Conservation (phyloP, 2,329 filamentous ascomycete genomes). For the Fusarium acutatum region DNA sequence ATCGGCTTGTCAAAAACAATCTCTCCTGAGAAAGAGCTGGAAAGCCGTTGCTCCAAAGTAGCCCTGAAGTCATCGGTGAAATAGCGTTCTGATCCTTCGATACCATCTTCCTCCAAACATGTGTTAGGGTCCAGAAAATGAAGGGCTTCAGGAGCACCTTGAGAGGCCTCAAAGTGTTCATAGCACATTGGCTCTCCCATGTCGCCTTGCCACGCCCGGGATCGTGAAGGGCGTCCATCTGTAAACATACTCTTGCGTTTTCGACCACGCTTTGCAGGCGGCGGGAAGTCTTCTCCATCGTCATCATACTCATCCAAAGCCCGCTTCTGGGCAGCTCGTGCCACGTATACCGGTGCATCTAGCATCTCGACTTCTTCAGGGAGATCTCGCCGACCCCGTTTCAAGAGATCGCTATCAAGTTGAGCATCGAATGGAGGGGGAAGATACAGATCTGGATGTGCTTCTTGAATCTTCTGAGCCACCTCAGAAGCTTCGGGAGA, state of each 20-base stretch:
- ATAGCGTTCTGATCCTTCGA: not conserved
- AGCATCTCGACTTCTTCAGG: conserved; percentile 58
- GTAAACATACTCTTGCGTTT: conserved; percentile 24
- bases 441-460: conserved; percentile 50
- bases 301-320: conserved; percentile 37
- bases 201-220: conserved; percentile 9
- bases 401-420: conserved; percentile 23
- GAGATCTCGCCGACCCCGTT: conserved; percentile 49
- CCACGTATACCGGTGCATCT: conserved; percentile 60
- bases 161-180: conserved; percentile 26
- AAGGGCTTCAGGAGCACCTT: conserved; percentile 35
- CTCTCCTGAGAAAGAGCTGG: not conserved
- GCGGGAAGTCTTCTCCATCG: conserved; percentile 20
- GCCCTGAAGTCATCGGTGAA: conserved; percentile 1
- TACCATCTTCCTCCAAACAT: conserved; percentile 45
- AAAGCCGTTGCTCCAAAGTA: conserved; percentile 10
- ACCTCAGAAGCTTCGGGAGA: conserved; percentile 52
- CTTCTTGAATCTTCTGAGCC: conserved; percentile 57
- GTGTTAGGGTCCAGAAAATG: conserved; percentile 56
- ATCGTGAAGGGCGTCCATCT: conserved; percentile 7
- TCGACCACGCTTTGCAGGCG: conserved; percentile 35
- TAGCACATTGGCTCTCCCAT: conserved; percentile 25
- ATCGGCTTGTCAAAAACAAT: conserved; percentile 35
- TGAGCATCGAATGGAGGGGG: conserved; percentile 37
- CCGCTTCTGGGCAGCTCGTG: conserved; percentile 48